phyloP scores from a whole-genome alignment of 2,329 filamentous ascomycete genomes.

The Aspergillus intermedius region DNA sequence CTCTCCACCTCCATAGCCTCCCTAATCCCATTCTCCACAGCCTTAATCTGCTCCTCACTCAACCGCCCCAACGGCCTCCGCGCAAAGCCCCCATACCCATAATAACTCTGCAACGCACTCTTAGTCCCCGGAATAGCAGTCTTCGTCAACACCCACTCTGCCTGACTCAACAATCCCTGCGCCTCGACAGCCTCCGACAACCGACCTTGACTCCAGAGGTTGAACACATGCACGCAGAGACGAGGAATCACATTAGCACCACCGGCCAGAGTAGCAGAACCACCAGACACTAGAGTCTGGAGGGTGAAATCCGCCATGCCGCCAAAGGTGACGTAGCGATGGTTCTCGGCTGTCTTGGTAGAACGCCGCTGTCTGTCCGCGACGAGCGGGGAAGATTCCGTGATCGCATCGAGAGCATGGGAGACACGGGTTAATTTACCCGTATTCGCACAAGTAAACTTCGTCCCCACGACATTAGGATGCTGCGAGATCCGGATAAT shows the following conservation, averaged over 20 bases:
- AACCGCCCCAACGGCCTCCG: slow-evolving; percentile 51
- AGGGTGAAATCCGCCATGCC: slow-evolving; percentile 84
- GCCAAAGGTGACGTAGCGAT: slow-evolving; percentile 74
- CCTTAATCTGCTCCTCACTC: slow-evolving; percentile 23
- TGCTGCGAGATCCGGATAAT: slow-evolving; percentile 73
- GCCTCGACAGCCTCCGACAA: slow-evolving; percentile 67
- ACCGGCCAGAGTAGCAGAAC: slow-evolving; percentile 78
- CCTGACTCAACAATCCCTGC: slow-evolving; percentile 68
- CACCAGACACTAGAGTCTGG: slow-evolving; percentile 73
- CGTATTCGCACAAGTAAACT: slow-evolving; percentile 88
- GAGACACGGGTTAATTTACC: slow-evolving; percentile 83
- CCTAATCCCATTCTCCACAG: slow-evolving; percentile 29
- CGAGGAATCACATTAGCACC: slow-evolving; percentile 84
- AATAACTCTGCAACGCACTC: slow-evolving; percentile 73
- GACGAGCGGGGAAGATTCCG: slow-evolving; percentile 42
- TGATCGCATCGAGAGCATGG: slow-evolving; percentile 63
- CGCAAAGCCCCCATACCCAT: slow-evolving; percentile 74
- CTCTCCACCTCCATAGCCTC: slow-evolving; percentile 30
- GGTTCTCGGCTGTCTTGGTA: slow-evolving; percentile 26
- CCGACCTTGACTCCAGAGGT: slow-evolving; percentile 68
- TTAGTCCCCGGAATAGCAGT: slow-evolving; percentile 79
- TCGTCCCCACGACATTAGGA: slow-evolving; percentile 78
- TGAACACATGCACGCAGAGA: slow-evolving; percentile 72
- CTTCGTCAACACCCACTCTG: slow-evolving; percentile 82
- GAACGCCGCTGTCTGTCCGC: slow-evolving; percentile 17